phyloP scores from a whole-genome alignment of 768 basidiomycete species.

The Pleurotus eryngii region DNA sequence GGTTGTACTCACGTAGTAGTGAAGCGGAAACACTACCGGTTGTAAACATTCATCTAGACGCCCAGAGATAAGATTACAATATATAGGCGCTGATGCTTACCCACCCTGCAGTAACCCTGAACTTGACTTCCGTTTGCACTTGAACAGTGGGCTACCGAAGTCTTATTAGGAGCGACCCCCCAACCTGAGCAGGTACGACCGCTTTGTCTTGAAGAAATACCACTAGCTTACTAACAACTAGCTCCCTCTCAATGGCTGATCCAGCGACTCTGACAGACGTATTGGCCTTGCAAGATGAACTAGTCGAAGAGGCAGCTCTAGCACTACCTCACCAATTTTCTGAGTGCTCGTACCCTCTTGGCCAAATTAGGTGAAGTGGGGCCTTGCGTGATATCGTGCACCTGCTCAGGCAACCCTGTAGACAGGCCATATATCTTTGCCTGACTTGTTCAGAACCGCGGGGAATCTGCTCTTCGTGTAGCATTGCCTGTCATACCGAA shows the following conservation, averaged over 20 bases:
- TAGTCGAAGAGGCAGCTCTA: slow-evolving; percentile 48
- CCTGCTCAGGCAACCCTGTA: slow-evolving; percentile 20
- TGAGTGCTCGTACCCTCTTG: slow-evolving; percentile 60
- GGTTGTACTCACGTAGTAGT: no score
- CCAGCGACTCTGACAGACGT: slow-evolving; percentile 26
- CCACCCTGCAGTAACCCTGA: no score
- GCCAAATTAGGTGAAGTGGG: slow-evolving; percentile 43
- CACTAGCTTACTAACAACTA: not conserved
- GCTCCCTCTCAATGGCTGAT: not conserved
- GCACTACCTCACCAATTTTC: slow-evolving; percentile 65
- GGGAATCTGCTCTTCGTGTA: slow-evolving; percentile 62
- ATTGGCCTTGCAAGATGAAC: slow-evolving; percentile 44
- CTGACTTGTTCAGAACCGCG: slow-evolving; percentile 63
- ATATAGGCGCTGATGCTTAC: no score
- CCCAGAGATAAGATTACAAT: no score
- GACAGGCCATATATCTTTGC: slow-evolving; percentile 83
- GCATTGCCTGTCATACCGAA: slow-evolving; percentile 81
- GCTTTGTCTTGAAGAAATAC: not conserved
- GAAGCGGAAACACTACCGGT: no score
- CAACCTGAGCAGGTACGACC: no score
- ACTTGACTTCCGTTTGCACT: no score
- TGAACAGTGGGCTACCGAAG: no score
- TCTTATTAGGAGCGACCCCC: no score
- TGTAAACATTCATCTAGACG: no score
- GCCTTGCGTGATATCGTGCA: not conserved